Percentiles rank a stretch among this genome's conserved stretches.
Evolutionary conservation across 1,284 basidiomycete genomes (phyloP).

Genomic region (Abortiporus biennis): DNA sequence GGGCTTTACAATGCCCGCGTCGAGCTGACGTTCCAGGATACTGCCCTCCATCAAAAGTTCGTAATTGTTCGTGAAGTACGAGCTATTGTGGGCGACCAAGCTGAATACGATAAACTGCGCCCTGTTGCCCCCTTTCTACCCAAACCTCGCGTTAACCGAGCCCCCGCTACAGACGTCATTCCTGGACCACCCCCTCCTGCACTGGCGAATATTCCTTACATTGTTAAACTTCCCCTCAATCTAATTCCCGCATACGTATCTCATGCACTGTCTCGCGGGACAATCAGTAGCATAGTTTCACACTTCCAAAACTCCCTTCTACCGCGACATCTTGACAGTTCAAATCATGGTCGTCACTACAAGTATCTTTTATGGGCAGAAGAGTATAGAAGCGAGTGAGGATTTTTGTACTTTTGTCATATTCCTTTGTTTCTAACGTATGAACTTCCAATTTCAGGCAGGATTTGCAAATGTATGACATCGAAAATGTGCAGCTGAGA

Average conservation of each 20-base stretch:
- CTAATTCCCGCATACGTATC: constrained; percentile 15
- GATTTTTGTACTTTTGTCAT: constrained; percentile 10
- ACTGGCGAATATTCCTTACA: constrained; percentile 23
- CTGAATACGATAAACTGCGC: constrained; percentile 43
- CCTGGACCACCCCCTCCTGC: constrained; percentile 37
- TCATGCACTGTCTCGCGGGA: not conserved
- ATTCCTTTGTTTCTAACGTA: not conserved
- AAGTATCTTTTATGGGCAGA: constrained; percentile 52
- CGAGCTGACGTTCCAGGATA: constrained; percentile 30
- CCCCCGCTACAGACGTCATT: constrained; percentile 35
- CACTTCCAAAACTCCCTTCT: constrained; percentile 25
- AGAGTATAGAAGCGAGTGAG: constrained; percentile 52
- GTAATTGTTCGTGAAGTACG: constrained; percentile 27
- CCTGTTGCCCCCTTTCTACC: constrained; percentile 49
- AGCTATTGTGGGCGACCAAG: constrained; percentile 30
- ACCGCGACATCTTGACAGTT: constrained; percentile 30
- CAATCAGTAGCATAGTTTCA: not conserved
- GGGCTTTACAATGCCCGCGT: constrained; percentile 42
- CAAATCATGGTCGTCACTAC: constrained; percentile 42
- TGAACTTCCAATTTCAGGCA: constrained; percentile 29
- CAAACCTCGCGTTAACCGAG: constrained; percentile 30
- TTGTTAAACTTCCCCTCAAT: constrained; percentile 15
- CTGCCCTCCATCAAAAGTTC: constrained; percentile 22
- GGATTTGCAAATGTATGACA: constrained; percentile 54
- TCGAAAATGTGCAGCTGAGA: constrained; percentile 28